Conservation (phyloP, 306 rosid genomes). For the Rubus parviflorus region DNA sequence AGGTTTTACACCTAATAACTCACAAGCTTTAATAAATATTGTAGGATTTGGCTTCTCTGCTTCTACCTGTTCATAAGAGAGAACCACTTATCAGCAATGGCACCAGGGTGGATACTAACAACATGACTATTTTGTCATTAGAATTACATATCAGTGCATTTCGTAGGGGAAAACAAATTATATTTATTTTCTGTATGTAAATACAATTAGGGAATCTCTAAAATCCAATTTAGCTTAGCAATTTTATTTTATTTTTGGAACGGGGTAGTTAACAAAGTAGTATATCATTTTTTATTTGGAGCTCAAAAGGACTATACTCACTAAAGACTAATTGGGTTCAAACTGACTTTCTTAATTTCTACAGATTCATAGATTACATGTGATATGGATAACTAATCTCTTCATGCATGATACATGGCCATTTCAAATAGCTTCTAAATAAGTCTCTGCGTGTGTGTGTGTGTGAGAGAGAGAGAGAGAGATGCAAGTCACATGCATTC, state of each 20-base stretch:
- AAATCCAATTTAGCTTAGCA: background rate
- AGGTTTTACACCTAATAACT: slow-evolving; percentile 72
- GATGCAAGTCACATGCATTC: background rate
- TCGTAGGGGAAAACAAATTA: background rate
- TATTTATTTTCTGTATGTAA: background rate
- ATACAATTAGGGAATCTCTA: background rate
- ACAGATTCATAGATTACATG: no score
- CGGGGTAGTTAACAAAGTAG: no score
- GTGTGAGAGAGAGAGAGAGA: background rate
- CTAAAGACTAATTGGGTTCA: no score
- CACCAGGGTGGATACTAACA: background rate
- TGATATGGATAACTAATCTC: background rate
- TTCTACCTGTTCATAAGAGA: slow-evolving; percentile 52
- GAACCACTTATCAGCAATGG: background rate
- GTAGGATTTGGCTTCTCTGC: slow-evolving; percentile 99
- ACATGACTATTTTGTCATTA: background rate
- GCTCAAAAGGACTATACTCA: no score
- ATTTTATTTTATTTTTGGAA: background rate
- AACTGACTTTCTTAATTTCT: no score
- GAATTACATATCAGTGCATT: background rate
- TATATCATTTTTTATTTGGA: no score
- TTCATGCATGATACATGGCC: background rate
- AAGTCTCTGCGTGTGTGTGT: background rate
- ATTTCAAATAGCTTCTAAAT: background rate
- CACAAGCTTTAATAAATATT: slow-evolving; percentile 95